phyloP scores from a whole-genome alignment of 202 grass and related monocot genomes.

The Zizania palustris region DNA sequence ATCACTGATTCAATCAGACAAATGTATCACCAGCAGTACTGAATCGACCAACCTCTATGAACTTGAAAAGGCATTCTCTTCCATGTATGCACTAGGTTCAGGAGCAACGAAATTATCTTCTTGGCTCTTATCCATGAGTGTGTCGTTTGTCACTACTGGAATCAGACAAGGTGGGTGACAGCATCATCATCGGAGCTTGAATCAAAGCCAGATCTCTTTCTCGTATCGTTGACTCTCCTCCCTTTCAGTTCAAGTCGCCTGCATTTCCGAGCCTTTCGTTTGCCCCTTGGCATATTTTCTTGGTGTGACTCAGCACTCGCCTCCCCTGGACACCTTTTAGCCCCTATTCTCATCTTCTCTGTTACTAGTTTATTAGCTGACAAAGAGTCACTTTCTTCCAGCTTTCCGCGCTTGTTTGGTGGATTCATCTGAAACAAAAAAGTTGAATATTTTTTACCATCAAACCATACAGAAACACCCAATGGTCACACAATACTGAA shows the following conservation, averaged over 20 bases:
- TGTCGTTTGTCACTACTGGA: conserved; percentile 66
- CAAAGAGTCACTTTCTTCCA: conserved; percentile 45
- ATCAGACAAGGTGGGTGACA: conserved; percentile 58
- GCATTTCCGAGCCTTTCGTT: conserved; percentile 66
- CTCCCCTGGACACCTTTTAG: conserved; percentile 52
- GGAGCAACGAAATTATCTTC: conserved; percentile 43
- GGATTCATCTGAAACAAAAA: conserved; percentile 68
- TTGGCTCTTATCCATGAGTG: conserved; percentile 41
- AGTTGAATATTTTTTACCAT: background rate
- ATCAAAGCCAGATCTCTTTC: conserved; percentile 56
- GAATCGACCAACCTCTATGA: conserved; percentile 42
- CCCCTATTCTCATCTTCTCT: conserved; percentile 47
- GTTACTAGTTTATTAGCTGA: conserved; percentile 36
- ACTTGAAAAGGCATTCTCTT: conserved; percentile 61
- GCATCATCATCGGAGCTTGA: conserved; percentile 57
- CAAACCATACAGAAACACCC: conserved; percentile 26
- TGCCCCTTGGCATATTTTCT: conserved; percentile 65
- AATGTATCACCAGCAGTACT: conserved; percentile 11
- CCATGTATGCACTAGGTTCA: conserved; percentile 37
- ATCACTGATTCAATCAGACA: background rate
- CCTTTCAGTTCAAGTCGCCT: conserved; percentile 65
- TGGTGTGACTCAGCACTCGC: conserved; percentile 63
- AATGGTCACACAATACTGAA: background rate
- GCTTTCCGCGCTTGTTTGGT: conserved; percentile 65
- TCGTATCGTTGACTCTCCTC: conserved; percentile 52